A percentile compares a stretch with the other conserved stretches of the same genome.
phyloP scores from a whole-genome alignment of 202 grass and related monocot species.

The Hordeum pubiflorum region DNA sequence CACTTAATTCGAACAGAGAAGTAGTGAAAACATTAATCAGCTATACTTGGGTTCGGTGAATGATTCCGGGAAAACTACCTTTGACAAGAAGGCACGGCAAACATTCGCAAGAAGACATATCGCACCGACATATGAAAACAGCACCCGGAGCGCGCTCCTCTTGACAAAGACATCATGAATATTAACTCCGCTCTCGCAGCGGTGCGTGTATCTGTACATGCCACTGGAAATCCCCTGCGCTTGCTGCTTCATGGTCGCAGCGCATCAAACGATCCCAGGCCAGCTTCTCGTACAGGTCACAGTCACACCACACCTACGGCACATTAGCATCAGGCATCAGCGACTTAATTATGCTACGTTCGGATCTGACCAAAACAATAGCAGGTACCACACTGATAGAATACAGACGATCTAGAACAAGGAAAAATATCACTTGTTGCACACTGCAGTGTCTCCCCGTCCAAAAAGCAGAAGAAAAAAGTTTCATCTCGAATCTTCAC shows the following conservation, averaged over 20 bases:
- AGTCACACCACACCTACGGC: no score
- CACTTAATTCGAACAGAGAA: neutral
- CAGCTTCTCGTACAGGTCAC: neutral
- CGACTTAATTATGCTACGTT: no score
- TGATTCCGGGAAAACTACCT: conserved; percentile 39
- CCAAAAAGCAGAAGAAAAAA: no score
- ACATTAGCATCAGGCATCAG: no score
- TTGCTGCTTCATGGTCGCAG: conserved; percentile 7
- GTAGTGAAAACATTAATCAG: neutral
- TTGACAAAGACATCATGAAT: conserved; percentile 53
- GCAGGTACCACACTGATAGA: no score
- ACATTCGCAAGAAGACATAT: conserved; percentile 35
- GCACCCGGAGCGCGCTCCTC: conserved; percentile 27
- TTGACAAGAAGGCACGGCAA: conserved; percentile 24
- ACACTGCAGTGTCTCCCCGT: no score
- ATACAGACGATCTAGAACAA: no score
- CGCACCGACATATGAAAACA: conserved; percentile 34
- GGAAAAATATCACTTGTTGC: no score
- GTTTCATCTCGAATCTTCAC: no score
- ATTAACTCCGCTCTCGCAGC: conserved; percentile 31
- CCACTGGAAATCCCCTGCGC: neutral
- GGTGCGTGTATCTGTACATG: conserved; percentile 39
- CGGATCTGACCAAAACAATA: no score
- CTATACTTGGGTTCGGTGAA: neutral
- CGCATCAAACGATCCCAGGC: neutral